A percentile compares a stretch with the other conserved stretches of the same genome.
Evolutionary conservation across 2,329 filamentous ascomycete species (phyloP).

Genomic region (Endocalyx cinctus): DNA sequence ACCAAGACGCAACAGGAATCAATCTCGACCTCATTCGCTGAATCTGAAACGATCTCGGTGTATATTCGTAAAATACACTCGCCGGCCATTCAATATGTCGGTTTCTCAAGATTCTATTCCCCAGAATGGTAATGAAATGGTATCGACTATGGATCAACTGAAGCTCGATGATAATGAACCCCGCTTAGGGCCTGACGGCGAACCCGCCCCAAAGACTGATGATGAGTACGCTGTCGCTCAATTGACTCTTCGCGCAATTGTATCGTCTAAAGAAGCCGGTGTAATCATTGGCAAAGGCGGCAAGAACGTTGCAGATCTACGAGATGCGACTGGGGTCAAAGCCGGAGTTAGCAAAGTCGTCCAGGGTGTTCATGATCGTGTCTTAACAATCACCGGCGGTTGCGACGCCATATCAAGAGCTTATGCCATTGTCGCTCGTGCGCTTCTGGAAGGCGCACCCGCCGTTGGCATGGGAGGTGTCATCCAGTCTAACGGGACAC

Average conservation of each 20-base stretch:
- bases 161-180: slow-evolving; percentile 59
- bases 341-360: slow-evolving; percentile 99
- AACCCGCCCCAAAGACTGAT: slow-evolving; percentile 82
- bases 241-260: slow-evolving; percentile 92
- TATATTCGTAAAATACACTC: no score
- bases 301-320: slow-evolving; percentile 95
- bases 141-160: slow-evolving; percentile 60
- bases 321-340: slow-evolving; percentile 96
- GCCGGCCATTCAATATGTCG: slow-evolving; percentile 53
- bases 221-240: slow-evolving; percentile 93
- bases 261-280: slow-evolving; percentile 97
- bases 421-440: slow-evolving; percentile 88
- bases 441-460: slow-evolving; percentile 87
- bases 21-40: no score
- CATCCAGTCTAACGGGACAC: slow-evolving; percentile 81
- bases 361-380: slow-evolving; percentile 92
- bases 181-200: slow-evolving; percentile 67
- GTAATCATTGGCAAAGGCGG: slow-evolving; percentile 99
- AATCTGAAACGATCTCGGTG: no score
- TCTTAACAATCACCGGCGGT: slow-evolving; percentile 88
- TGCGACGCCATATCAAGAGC: slow-evolving; percentile 86
- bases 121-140: slow-evolving; percentile 56
- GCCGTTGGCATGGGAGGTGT: slow-evolving; percentile 95
- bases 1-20: no score
- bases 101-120: slow-evolving; percentile 52